Conservation (phyloP, 2,329 filamentous ascomycete genomes). For the Ophiostoma angusticollis region DNA sequence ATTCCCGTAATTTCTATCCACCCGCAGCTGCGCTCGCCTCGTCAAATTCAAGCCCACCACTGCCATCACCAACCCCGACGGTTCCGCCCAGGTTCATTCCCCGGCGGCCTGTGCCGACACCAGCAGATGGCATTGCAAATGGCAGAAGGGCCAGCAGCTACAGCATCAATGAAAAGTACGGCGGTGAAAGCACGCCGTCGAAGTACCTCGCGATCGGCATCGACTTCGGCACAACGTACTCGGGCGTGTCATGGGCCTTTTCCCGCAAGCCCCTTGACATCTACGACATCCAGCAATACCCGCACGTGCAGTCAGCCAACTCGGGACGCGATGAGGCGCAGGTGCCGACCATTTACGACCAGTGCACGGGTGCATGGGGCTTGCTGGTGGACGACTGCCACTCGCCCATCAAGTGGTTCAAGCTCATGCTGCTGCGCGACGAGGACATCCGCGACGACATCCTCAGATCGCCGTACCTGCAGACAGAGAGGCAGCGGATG, state of each 20-base stretch:
- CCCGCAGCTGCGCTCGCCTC: no score
- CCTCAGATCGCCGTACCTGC: conserved; percentile 6
- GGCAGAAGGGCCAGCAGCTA: no score
- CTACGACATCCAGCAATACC: conserved; percentile 5
- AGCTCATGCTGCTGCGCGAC: conserved; percentile 12
- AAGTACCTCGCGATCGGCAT: conserved; percentile 10
- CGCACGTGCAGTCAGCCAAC: conserved; percentile 11
- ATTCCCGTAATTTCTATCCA: no score
- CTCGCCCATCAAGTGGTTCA: conserved; percentile 11
- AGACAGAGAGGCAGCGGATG: neutral
- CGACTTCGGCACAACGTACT: conserved; percentile 13
- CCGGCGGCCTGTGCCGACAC: no score
- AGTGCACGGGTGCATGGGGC: conserved; percentile 4
- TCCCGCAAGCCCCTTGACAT: conserved; percentile 3
- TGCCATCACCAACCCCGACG: no score
- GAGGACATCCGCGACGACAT: conserved; percentile 9
- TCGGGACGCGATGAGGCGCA: conserved; percentile 6
- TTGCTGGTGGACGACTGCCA: conserved; percentile 1
- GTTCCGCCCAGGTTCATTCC: no score
- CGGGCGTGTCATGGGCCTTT: conserved; percentile 11
- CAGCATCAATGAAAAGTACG: no score
- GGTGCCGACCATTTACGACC: conserved; percentile 10
- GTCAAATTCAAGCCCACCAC: no score
- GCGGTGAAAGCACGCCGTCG: no score
- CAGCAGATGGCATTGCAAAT: no score